A percentile compares a stretch with the other conserved stretches of the same genome.
These are phyloP conservation scores for Leccinum subspadiceum DNA, from an alignment of 1,284 basidiomycete genomes.

Conservation along the genomic window DNA sequence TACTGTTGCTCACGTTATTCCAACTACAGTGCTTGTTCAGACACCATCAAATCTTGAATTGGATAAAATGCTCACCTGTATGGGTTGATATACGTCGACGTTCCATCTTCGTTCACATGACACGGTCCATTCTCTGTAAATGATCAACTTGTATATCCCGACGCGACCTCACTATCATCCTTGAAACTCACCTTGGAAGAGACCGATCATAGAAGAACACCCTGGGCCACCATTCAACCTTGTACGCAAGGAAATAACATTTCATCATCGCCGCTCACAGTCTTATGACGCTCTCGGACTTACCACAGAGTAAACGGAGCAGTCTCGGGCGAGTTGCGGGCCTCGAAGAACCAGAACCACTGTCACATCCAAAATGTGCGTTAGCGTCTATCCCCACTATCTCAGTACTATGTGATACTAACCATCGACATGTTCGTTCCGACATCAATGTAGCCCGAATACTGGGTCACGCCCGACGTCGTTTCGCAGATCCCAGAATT, in stretches of 20 bases:
- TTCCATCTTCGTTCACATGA: constrained; percentile 25
- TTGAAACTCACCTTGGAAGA: constrained; percentile 37
- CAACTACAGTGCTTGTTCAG: constrained; percentile 42
- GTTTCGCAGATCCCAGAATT: constrained; percentile 75
- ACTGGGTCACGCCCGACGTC: constrained; percentile 63
- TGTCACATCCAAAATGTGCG: constrained; percentile 20
- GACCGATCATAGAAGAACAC: constrained; percentile 43
- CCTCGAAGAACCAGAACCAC: constrained; percentile 77
- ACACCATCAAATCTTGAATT: not conserved
- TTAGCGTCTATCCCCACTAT: not conserved
- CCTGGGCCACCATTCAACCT: constrained; percentile 41
- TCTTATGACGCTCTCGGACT: constrained; percentile 7
- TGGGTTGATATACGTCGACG: constrained; percentile 29
- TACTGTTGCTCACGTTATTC: constrained; percentile 70
- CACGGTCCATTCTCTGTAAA: constrained; percentile 31
- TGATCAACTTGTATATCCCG: not conserved
- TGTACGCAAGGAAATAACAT: constrained; percentile 16
- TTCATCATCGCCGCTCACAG: constrained; percentile 7
- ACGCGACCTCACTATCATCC: not conserved
- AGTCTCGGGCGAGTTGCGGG: constrained; percentile 54
- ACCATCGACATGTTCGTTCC: constrained; percentile 63
- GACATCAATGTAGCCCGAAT: constrained; percentile 66
- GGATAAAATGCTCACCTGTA: constrained; percentile 24
- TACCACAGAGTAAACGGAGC: constrained; percentile 69
- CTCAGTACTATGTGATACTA: constrained; percentile 10